Evolutionary conservation across 352 stramenopile species (phyloP).

Genomic region (Globisporangium parvum): DNA sequence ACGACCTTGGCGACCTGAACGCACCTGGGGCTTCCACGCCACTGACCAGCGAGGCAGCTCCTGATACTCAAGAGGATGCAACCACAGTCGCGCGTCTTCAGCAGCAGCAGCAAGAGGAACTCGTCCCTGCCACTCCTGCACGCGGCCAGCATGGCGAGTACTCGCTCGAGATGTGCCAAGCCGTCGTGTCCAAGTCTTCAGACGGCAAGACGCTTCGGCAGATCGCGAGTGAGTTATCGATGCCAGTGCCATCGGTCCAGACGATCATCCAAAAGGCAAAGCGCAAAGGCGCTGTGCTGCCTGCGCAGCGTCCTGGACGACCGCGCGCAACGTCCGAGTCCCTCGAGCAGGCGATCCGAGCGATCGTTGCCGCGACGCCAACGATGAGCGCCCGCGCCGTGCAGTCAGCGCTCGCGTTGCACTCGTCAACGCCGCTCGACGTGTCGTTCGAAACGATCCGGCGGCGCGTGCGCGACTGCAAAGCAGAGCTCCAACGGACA

Average conservation of each 20-base stretch:
- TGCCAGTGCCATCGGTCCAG: conserved; percentile 26
- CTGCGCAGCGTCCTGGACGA: conserved; percentile 19
- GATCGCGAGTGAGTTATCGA: conserved; percentile 22
- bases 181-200: conserved; percentile 15
- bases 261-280: conserved; percentile 30
- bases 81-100: too few species aligned
- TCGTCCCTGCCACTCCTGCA: too few species aligned
- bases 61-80: too few species aligned
- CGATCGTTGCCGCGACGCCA: conserved; percentile 16
- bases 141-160: too few species aligned
- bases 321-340: conserved; percentile 22
- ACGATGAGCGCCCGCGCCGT: conserved; percentile 20
- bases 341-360: conserved; percentile 25
- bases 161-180: conserved; percentile 13
- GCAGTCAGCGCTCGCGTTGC: conserved; percentile 15
- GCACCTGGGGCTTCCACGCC: too few species aligned
- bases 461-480: conserved; percentile 24
- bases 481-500: conserved; percentile 10
- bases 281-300: conserved; percentile 19
- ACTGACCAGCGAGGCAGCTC: too few species aligned
- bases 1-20: too few species aligned
- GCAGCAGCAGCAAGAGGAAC: too few species aligned
- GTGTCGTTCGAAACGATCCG: conserved; percentile 41
- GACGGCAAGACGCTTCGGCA: conserved; percentile 19
- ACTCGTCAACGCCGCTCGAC: conserved; percentile 10